Evolutionary conservation across 768 basidiomycete genomes (phyloP).

Genomic region (Rhizopogon sp.): DNA sequence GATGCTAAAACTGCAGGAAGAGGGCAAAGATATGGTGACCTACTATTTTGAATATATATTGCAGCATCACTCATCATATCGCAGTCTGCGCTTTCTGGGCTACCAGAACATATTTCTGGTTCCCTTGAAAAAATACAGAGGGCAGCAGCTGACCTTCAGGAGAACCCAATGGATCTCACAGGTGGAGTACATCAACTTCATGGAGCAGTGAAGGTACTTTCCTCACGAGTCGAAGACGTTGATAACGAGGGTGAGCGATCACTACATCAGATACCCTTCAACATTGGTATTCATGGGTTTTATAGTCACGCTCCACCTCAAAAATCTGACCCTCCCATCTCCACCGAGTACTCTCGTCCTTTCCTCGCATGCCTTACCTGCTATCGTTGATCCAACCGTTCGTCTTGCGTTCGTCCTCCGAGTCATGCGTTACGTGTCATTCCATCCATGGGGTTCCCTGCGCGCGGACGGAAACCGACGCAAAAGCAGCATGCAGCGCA

Average conservation of each 20-base stretch:
- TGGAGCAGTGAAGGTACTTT: slow-evolving; percentile 31
- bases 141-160: slow-evolving; percentile 24
- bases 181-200: slow-evolving; percentile 34
- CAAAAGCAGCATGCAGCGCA: slow-evolving; percentile 36
- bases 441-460: slow-evolving; percentile 70
- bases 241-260: slow-evolving; percentile 39
- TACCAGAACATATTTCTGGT: slow-evolving; percentile 28
- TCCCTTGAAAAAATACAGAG: slow-evolving; percentile 28
- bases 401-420: slow-evolving; percentile 43
- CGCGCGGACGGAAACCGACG: slow-evolving; percentile 58
- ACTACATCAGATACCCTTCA: neutral
- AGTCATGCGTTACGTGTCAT: slow-evolving; percentile 66
- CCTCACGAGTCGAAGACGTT: slow-evolving; percentile 31
- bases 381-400: slow-evolving; percentile 29
- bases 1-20: slow-evolving; percentile 21
- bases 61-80: neutral
- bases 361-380: slow-evolving; percentile 28
- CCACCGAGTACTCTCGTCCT: slow-evolving; percentile 48
- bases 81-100: slow-evolving; percentile 1
- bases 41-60: neutral
- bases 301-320: slow-evolving; percentile 40
- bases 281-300: slow-evolving; percentile 3
- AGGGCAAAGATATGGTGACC: slow-evolving; percentile 4
- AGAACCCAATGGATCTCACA: slow-evolving; percentile 27
- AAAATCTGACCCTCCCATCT: slow-evolving; percentile 33